phyloP scores from a whole-genome alignment of 768 basidiomycete genomes.

The Lepiota venenata region DNA sequence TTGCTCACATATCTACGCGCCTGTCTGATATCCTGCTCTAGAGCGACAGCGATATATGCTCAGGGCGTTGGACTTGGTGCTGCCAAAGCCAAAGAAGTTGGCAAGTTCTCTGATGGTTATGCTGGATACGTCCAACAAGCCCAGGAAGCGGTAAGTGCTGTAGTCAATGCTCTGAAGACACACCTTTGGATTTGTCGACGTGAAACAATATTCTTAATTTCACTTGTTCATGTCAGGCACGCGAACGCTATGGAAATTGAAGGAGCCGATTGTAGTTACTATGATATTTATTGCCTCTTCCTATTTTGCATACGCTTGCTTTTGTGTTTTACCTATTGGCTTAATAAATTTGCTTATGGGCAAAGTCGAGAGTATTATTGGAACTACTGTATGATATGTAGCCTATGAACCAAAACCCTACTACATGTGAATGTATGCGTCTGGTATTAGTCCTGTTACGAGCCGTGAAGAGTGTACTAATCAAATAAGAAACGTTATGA shows the following conservation, averaged over 20 bases:
- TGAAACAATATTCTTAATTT: slow-evolving; percentile 8
- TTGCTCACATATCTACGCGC: background rate
- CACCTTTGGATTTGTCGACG: slow-evolving; percentile 5
- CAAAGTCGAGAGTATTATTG: too few relatives aligned
- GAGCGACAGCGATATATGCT: slow-evolving; percentile 82
- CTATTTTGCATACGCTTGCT: background rate
- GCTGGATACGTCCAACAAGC: slow-evolving; percentile 70
- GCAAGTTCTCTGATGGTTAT: slow-evolving; percentile 66
- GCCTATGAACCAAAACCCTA: too few relatives aligned
- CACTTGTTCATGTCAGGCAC: slow-evolving; percentile 26
- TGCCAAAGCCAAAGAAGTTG: slow-evolving; percentile 81
- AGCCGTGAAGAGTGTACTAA: too few relatives aligned
- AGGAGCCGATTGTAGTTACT: background rate
- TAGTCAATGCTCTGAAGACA: background rate
- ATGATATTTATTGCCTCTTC: slow-evolving; percentile 1
- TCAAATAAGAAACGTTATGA: too few relatives aligned
- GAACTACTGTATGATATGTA: too few relatives aligned
- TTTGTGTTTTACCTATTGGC: background rate
- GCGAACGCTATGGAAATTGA: slow-evolving; percentile 37
- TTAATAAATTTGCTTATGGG: background rate
- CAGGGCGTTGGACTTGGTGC: slow-evolving; percentile 92
- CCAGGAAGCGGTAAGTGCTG: slow-evolving; percentile 58
- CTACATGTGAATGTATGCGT: too few relatives aligned
- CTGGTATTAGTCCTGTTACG: too few relatives aligned
- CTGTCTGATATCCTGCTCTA: slow-evolving; percentile 24